Evolutionary conservation across 441 rosid genomes (phyloP), one percentile per base, ranked within the genome.

Genomic region (Bocquillonia castaneifolia): DNA sequence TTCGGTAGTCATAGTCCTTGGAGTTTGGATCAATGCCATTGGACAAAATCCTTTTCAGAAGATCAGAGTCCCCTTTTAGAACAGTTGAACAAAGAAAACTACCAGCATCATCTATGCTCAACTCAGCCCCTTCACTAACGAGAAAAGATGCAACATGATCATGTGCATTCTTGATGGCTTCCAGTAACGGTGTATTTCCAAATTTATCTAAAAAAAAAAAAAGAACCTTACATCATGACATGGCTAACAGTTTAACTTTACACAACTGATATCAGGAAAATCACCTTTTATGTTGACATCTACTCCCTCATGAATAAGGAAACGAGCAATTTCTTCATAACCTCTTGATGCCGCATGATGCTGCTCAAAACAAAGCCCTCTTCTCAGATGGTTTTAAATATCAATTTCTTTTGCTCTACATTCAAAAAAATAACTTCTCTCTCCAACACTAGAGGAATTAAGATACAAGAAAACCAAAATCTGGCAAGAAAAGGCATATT

Each of bases 291-390:
- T 69, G 78, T 84, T 81, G 64, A 90, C 76, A 59, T 88, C 80
- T 13, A 88, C 88, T 62, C 89, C 76, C 72, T 83, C 83, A 36
- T 81, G 81, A 66, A 92, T 75, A 68, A 94, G 96, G 79, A 87
- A 87, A 57, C 42, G 74, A 10, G 85, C 67, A 60, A 90, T 82
- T 69, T 91, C 93, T 69, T 86, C 96, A 7, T 80, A 83, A 54
- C 99, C 99, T 79, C 88, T 88, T 20, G 86, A 80, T 68, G 96
- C 91, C 23, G 97, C 93, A 77, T 90, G 91, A 82, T 94, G 99
- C 99, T 94, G 84, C 73, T 62, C 65, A 75, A 66, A 60, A 68
- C 20, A 72, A 62, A 67, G 22, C 53, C n/a, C 1, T 29, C 34
- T 22, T 63, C 10, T 68, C 39, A 73, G 72, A 67, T 60, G 14